Evolutionary conservation across 306 rosid genomes (phyloP).

Genomic region (Sindora glabra): DNA sequence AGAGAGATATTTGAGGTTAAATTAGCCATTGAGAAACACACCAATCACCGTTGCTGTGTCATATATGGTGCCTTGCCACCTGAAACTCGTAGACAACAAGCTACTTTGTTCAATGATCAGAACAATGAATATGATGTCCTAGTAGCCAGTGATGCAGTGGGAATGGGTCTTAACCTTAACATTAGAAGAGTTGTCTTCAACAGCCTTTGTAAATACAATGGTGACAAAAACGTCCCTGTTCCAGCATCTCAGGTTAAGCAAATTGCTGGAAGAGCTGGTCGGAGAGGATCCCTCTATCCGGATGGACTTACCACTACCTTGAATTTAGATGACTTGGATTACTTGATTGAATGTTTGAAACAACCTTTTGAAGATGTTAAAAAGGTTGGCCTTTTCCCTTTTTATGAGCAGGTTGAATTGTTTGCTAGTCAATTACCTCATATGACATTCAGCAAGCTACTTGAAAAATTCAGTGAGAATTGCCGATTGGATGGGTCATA

Average conservation of each 20-base stretch:
- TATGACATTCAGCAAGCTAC: slow-evolving; percentile 46
- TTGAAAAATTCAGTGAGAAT: slow-evolving; percentile 63
- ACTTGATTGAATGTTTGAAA: slow-evolving; percentile 83
- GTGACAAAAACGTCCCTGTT: slow-evolving; percentile 74
- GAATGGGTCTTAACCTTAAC: slow-evolving; percentile 95
- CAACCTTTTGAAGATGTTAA: slow-evolving; percentile 68
- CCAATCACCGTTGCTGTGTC: slow-evolving; percentile 75
- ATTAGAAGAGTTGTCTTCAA: slow-evolving; percentile 85
- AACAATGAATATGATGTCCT: slow-evolving; percentile 73
- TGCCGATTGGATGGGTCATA: slow-evolving; percentile 78
- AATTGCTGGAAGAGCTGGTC: slow-evolving; percentile 96
- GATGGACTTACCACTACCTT: slow-evolving; percentile 84
- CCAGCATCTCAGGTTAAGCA: slow-evolving; percentile 92
- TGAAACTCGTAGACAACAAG: slow-evolving; percentile 85
- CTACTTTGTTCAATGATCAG: slow-evolving; percentile 72
- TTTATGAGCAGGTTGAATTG: slow-evolving; percentile 72
- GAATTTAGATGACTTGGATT: slow-evolving; percentile 69
- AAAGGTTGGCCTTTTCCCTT: slow-evolving; percentile 79
- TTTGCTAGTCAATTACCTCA: slow-evolving; percentile 61
- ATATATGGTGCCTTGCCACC: slow-evolving; percentile 94
- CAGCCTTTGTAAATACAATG: slow-evolving; percentile 70
- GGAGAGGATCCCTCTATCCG: slow-evolving; percentile 82
- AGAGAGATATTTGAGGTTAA: slow-evolving; percentile 92
- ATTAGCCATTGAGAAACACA: slow-evolving; percentile 72
- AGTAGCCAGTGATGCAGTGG: slow-evolving; percentile 94